These are phyloP conservation scores for Aspergillus udagawae DNA, from an alignment of 2,329 filamentous ascomycete species.

Conservation along the genomic window DNA sequence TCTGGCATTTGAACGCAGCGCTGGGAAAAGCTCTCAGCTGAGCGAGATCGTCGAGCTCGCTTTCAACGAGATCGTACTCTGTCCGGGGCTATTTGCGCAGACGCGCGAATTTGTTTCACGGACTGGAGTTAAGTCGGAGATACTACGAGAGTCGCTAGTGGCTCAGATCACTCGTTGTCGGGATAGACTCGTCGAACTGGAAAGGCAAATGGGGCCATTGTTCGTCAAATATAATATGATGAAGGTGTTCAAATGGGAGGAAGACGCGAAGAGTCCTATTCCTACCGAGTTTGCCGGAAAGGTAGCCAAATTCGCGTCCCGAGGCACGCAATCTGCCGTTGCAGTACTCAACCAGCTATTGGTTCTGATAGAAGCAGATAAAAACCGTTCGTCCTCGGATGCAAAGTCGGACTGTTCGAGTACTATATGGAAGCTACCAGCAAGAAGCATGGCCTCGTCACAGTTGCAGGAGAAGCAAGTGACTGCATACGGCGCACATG, in stretches of 20 bases:
- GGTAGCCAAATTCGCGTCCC: slow-evolving; percentile 3
- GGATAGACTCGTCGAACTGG: slow-evolving; percentile 5
- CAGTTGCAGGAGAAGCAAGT: neutral
- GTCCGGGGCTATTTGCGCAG: slow-evolving; percentile 15
- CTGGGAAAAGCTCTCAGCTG: slow-evolving; percentile 10
- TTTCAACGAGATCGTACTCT: slow-evolving; percentile 16
- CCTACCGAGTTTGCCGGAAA: neutral
- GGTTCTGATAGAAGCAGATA: slow-evolving; percentile 10
- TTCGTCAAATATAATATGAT: neutral
- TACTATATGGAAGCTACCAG: neutral
- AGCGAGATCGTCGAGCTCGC: slow-evolving; percentile 14
- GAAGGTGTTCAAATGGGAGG: neutral
- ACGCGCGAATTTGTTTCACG: slow-evolving; percentile 10
- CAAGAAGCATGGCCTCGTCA: neutral
- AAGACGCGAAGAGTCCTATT: slow-evolving; percentile 6
- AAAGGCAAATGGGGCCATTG: slow-evolving; percentile 5
- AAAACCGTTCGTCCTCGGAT: neutral
- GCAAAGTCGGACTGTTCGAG: neutral
- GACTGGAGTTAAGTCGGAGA: neutral
- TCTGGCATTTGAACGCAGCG: slow-evolving; percentile 5
- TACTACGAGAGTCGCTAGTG: slow-evolving; percentile 2
- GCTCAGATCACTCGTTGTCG: slow-evolving; percentile 10
- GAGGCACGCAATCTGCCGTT: slow-evolving; percentile 12
- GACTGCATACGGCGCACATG: neutral
- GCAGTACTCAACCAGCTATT: slow-evolving; percentile 16